These are phyloP conservation scores for Litchi chinensis DNA, from an alignment of 345 rosid species.

Conservation along the genomic window DNA sequence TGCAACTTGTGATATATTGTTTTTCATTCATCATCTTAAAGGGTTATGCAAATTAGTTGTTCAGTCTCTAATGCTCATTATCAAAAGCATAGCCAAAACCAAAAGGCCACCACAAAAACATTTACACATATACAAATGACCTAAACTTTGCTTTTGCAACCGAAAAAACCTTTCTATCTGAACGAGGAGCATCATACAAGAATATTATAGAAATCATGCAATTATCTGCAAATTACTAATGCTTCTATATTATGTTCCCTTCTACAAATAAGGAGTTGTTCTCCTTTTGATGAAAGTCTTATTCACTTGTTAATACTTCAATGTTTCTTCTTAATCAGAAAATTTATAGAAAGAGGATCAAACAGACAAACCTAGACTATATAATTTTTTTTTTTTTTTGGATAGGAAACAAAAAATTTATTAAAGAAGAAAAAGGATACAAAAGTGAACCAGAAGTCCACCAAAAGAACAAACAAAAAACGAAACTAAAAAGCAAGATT, in stretches of 20 bases:
- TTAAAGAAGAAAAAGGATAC: no score
- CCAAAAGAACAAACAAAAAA: no score
- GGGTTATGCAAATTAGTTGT: background rate
- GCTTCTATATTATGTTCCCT: background rate
- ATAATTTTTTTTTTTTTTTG: no score
- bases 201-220: background rate
- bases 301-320: background rate
- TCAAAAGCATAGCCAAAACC: background rate
- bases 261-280: background rate
- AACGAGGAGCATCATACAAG: background rate
- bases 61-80: background rate
- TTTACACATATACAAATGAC: background rate
- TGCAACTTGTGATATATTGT: background rate
- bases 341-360: background rate
- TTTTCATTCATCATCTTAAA: background rate
- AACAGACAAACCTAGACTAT: background rate
- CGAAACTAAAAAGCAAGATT: no score
- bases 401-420: no score
- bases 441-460: no score
- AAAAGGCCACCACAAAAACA: background rate
- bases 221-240: background rate
- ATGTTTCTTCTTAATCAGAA: background rate
- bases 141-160: constrained; percentile 1
- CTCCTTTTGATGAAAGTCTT: background rate
- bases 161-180: background rate